Conservation (phyloP, 495 filamentous ascomycete genomes). For the Lepraria neglecta region DNA sequence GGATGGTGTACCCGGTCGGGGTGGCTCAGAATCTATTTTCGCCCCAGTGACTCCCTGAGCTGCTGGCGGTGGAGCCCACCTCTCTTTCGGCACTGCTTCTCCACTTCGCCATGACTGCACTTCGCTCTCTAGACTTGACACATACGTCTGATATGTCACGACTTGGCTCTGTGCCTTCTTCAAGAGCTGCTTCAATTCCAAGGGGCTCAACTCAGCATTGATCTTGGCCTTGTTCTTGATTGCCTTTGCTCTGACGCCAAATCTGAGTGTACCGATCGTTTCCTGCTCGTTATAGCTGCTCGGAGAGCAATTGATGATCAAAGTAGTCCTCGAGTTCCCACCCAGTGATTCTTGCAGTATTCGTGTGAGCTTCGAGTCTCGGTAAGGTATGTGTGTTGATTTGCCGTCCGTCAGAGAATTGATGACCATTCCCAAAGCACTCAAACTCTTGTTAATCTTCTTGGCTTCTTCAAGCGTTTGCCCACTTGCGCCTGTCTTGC, state of each 20-base stretch:
- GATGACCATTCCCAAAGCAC: conserved; percentile 97
- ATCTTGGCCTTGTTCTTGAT: conserved; percentile 99
- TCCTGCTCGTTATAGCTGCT: conserved; percentile 97
- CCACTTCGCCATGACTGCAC: conserved; percentile 80
- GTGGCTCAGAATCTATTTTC: conserved; percentile 52
- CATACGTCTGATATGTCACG: conserved; percentile 78
- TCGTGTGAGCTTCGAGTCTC: conserved; percentile 95
- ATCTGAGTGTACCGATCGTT: conserved; percentile 86
- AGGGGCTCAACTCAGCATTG: conserved; percentile 92
- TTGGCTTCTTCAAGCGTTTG: conserved; percentile 98
- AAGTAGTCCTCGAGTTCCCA: conserved; percentile 92
- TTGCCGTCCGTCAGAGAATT: conserved; percentile 96
- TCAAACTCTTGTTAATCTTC: conserved; percentile 99
- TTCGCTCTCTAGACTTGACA: conserved; percentile 77
- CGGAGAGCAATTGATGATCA: conserved; percentile 98
- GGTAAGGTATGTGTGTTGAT: conserved; percentile 94
- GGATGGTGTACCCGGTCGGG: conserved; percentile 75
- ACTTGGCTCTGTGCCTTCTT: conserved; percentile 88
- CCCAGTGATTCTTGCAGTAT: conserved; percentile 95
- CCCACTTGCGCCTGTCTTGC: conserved; percentile 95
- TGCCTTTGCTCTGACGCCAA: conserved; percentile 93
- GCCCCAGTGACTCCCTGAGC: conserved; percentile 51
- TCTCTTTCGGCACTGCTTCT: conserved; percentile 82
- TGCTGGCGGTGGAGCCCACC: conserved; percentile 58
- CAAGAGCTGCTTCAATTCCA: conserved; percentile 85